A percentile compares a stretch with the other conserved stretches of the same genome.
phyloP scores from a whole-genome alignment of 2,329 filamentous ascomycete genomes.

The Fusarium burgessii region DNA sequence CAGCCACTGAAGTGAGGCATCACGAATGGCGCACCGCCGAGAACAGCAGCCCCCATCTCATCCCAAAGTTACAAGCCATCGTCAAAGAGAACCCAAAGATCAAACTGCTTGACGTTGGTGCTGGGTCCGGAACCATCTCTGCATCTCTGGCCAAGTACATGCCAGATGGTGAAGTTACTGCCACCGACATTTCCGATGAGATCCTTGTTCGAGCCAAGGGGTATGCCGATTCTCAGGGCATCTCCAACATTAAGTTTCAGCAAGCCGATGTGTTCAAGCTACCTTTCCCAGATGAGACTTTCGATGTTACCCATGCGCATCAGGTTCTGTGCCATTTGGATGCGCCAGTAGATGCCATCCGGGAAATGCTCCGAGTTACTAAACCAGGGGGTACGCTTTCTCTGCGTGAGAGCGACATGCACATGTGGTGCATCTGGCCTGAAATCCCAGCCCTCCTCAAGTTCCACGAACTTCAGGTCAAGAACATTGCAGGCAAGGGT shows the following conservation, averaged over 20 bases:
- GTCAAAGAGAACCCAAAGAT: conserved; percentile 48
- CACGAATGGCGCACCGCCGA: conserved; percentile 57
- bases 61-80: conserved; percentile 53
- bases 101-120: conserved; percentile 61
- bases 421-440: conserved; percentile 49
- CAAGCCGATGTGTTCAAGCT: conserved; percentile 50
- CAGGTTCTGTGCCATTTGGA: conserved; percentile 59
- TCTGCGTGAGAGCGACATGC: conserved; percentile 48
- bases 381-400: conserved; percentile 59
- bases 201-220: conserved; percentile 47
- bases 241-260: conserved; percentile 47
- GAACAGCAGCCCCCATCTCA: conserved; percentile 57
- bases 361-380: conserved; percentile 58
- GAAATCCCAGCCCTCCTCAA: conserved; percentile 41
- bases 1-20: conserved; percentile 45
- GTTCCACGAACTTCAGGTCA: conserved; percentile 41
- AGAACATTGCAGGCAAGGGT: conserved; percentile 40
- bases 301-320: conserved; percentile 58
- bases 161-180: conserved; percentile 52
- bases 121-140: conserved; percentile 63
- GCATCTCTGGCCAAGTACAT: conserved; percentile 56
- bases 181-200: conserved; percentile 49
- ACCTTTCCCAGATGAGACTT: conserved; percentile 54
- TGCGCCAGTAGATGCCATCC: conserved; percentile 50
- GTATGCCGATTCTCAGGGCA: conserved; percentile 38